Evolutionary conservation across 306 rosid genomes (phyloP), one percentile per base, ranked within the genome.

Genomic region (Citrullus amarus): DNA sequence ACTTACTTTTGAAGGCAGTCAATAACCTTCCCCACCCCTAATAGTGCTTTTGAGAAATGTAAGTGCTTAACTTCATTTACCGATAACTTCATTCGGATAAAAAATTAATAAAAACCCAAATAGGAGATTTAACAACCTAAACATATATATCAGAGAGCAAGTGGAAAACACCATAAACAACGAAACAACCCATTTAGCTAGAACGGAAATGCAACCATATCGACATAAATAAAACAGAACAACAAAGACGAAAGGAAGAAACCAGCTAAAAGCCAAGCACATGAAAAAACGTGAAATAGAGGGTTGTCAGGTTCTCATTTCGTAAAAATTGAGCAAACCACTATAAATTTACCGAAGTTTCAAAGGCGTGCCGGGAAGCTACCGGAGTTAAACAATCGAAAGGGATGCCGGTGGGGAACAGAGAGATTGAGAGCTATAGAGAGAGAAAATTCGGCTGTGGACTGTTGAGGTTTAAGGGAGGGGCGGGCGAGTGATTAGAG

Each of bases 401-500:
- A 30, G 28, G 18, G 50, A 30, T 3, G 41, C 2, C 17, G 10
- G 78, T 30, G 2, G 18, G 10, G 18, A 16, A 74, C 25, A 22
- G 9, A 32, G 9, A 13, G 15, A 66, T 13, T 4, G 43, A 76
- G 74, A 77, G 82, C 17, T 41, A 67, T 78, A 66, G 67, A 22
- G 74, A 62, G 44, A 54, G 38, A 44, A 63, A 78, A 77, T 84
- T 69, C 57, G 80, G 66, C 46, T 80, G 28, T 25, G 28, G 28
- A 25, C 28, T 25, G 28, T 25, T 25, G 78, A 69, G 79, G 50
- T 75, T 74, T 34, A 41, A 73, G 78, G 63, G 86, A 61, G 75
- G 74, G 51, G 15, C 5, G 15, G 62, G 72, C 15, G 79, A 56
- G 30, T 20, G 25, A 76, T 68, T n/a, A 77, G 63, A 75, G 77